Evolutionary conservation across 2,329 filamentous ascomycete genomes (phyloP), one percentile per base, ranked within the genome.

Genomic region (Trichoderma aggressivum): DNA sequence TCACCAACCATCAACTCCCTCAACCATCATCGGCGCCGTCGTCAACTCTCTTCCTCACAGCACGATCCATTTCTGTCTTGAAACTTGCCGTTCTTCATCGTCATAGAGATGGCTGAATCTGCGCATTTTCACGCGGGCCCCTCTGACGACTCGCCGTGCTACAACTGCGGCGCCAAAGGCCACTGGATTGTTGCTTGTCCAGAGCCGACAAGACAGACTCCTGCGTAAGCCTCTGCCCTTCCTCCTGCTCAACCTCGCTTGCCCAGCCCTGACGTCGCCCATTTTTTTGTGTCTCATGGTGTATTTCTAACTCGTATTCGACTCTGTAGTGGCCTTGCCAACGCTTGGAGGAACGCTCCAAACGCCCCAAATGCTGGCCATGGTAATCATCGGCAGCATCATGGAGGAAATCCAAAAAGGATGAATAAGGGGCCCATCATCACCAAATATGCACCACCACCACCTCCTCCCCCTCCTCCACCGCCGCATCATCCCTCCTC

Each of bases 101-200:
- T 39, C 26, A 53, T 24, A 21, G 73, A 75, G 59, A 81, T 81
- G 80, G 64, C 78, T 53, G 76, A 78, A 50, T 70, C 79, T 67
- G 72, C 75, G 62, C 72, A 77, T 68, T 76, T 76, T 71, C 76
- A 79, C 62, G 66, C 72, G 50, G 74, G 77, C 71, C 80, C 76
- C 28, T 72, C 79, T 32, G 79, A 81, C 59, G 80, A 82, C 71
- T 75, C 81, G 63, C 78, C 82, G 73, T 89, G 87, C 77, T 88
- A 87, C 77, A 88, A 87, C 75, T 89, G 87, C 74, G 85, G 86
- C 66, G 77, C 78, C 61, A 78, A 79, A 34, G 84, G 84, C 5
- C 87, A 89, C 75, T 88, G 85, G 81, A 80, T 85, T 14, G 79
- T 87, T 66, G 85, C 85, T 63, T 89, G 86, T 75, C 86, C 85